These are phyloP conservation scores for Polygonum aviculare DNA, from an alignment of 148 eudicot genomes.

Conservation along the genomic window DNA sequence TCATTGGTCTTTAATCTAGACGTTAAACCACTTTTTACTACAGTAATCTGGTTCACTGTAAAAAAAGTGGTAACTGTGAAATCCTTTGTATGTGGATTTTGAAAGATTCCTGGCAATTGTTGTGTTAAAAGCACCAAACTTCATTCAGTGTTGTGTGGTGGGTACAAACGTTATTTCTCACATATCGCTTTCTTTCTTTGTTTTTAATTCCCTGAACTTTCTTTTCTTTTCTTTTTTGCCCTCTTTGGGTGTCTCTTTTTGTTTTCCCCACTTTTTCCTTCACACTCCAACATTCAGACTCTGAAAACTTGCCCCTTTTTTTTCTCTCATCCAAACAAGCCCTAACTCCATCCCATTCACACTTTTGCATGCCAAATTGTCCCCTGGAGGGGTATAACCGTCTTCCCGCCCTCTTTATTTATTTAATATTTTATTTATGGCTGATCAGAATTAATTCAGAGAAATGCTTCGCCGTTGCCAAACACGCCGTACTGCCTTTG, in stretches of 20 bases:
- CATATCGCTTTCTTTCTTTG: conserved; percentile 7
- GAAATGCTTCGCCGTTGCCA: background rate
- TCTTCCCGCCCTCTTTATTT: background rate
- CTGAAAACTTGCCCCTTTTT: conserved; percentile 3
- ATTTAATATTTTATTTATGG: background rate
- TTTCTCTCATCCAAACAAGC: conserved; percentile 4
- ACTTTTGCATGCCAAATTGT: background rate
- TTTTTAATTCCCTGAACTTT: background rate
- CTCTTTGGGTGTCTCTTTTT: conserved; percentile 1
- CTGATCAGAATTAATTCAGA: background rate
- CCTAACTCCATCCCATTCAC: background rate
- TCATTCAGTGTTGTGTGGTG: background rate
- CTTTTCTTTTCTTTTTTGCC: background rate
- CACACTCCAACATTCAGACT: background rate
- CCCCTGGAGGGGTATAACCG: background rate
- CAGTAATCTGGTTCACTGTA: background rate
- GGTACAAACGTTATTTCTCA: background rate
- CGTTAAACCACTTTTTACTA: background rate
- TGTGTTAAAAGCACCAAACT: background rate
- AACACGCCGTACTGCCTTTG: conserved; percentile 5
- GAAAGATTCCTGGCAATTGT: background rate
- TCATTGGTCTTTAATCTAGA: background rate
- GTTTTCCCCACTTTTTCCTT: background rate
- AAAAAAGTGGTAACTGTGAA: background rate
- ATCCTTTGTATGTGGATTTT: background rate